phyloP scores from a whole-genome alignment of 148 eudicot genomes.

The Rhododendron simsii region DNA sequence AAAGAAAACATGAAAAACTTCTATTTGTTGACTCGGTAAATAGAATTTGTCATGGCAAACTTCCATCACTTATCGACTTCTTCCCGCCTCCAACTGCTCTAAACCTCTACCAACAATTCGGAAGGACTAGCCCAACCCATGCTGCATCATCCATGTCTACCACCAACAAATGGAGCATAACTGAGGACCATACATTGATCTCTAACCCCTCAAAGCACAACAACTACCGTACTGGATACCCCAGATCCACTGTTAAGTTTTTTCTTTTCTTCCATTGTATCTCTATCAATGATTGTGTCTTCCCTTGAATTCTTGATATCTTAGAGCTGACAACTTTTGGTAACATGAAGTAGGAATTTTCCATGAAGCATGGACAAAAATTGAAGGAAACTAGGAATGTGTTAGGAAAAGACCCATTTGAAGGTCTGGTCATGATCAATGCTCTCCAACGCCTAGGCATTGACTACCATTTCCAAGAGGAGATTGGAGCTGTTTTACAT shows the following conservation, averaged over 20 bases:
- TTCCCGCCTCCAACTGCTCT: background rate
- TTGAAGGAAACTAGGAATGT: slow-evolving; percentile 1
- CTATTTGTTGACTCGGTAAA: background rate
- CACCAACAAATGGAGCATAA: slow-evolving; percentile 7
- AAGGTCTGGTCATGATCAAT: slow-evolving; percentile 23
- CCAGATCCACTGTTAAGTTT: background rate
- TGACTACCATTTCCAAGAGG: slow-evolving; percentile 19
- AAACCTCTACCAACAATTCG: background rate
- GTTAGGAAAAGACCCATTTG: slow-evolving; percentile 12
- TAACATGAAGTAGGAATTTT: slow-evolving; percentile 3
- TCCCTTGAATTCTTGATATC: background rate
- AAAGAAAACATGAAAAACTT: background rate
- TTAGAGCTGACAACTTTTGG: background rate
- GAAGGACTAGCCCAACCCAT: background rate
- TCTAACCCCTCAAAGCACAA: background rate
- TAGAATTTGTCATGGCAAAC: background rate
- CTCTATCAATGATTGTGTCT: background rate
- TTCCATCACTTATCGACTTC: background rate
- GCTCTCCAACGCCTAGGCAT: slow-evolving; percentile 35
- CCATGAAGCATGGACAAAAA: background rate
- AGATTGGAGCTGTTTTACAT: slow-evolving; percentile 18
- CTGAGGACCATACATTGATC: background rate
- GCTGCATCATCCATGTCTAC: background rate
- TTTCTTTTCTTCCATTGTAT: background rate
- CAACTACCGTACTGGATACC: background rate